Evolutionary conservation across 2,329 filamentous ascomycete genomes (phyloP), one percentile per base, ranked within the genome.

Genomic region (Macroventuria anomochaeta): DNA sequence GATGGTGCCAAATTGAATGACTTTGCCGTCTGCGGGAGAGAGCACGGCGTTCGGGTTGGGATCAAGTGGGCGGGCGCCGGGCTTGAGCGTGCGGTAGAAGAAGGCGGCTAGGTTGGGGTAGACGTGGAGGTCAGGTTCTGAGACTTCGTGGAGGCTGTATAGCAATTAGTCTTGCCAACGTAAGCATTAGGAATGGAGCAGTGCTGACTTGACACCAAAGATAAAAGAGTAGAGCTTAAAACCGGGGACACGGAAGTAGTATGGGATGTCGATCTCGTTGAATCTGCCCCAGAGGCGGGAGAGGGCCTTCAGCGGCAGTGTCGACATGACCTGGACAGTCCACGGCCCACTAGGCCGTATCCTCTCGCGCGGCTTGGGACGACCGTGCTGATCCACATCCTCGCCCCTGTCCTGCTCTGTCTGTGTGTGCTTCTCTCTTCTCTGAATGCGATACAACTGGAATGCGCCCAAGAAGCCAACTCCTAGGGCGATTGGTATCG

Each of bases 41-140:
- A 97, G 79, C 5, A 99, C 78, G 8, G 91, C 89, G 68, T 90
- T 88, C 1, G 85, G 84, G 63, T 93, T 86, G 1, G 90, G 85
- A 69, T 97, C 91, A 12, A 99, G 81, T 1, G 93, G 93, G 21
- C 95, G 88, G 11, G 83, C 86, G 28, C 93, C 93, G 5, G 93
- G 91, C 74, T 97, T 97, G 55, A 99, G 82, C 1, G 88, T 91
- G 57, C 95, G 91, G 76, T 97, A 99, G 81, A 99, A 99, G 81
- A 99, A 99, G 53, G 93, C 86, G 5, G 93, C 91, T 33, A 99
- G 85, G 71, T 99, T 99, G 17, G 92, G 90, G 73, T 95, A 99
- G 40, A 84, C 85, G 72, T 90, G 92, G 17, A 99, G 85, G 67
- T 99, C 95, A 15, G 88, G 85, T 71, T 99, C 93, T 26, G 87